Evolutionary conservation across 2,329 filamentous ascomycete species (phyloP).

Genomic region (Metarhizium brunneum): DNA sequence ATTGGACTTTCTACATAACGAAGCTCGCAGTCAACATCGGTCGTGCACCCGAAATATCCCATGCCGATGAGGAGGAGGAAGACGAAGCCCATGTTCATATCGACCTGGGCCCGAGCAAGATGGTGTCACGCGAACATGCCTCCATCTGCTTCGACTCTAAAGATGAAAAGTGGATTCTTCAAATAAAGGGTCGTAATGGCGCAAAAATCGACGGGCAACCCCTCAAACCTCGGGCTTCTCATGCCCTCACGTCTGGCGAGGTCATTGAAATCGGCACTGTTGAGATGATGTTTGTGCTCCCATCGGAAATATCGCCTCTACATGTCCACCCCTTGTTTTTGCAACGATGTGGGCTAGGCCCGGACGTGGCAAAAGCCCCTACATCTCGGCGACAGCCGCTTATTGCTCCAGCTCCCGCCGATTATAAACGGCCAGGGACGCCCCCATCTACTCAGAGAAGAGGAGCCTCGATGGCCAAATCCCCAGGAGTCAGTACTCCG

Average conservation of each 20-base stretch:
- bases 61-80: conserved; percentile 29
- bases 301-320: conserved; percentile 57
- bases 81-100: conserved; percentile 61
- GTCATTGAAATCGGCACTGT: conserved; percentile 87
- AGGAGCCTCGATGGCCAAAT: conserved; percentile 16
- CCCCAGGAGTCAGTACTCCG: conserved; percentile 25
- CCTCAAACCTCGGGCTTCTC: conserved; percentile 57
- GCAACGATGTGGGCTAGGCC: conserved; percentile 51
- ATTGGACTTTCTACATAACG: conserved; percentile 80
- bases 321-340: conserved; percentile 61
- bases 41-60: conserved; percentile 47
- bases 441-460: conserved; percentile 38
- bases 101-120: conserved; percentile 77
- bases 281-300: conserved; percentile 99
- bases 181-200: conserved; percentile 86
- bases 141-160: conserved; percentile 64
- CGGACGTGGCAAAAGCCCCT: conserved; percentile 19
- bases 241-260: conserved; percentile 70
- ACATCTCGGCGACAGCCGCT: conserved; percentile 31
- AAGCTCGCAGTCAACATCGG: conserved; percentile 69
- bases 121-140: conserved; percentile 69
- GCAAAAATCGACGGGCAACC: conserved; percentile 70
- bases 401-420: conserved; percentile 50
- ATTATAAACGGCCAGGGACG: conserved; percentile 52
- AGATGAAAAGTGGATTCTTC: conserved; percentile 68